Evolutionary conservation across 1,284 basidiomycete genomes (phyloP).

Genomic region (Ustilago curta): DNA sequence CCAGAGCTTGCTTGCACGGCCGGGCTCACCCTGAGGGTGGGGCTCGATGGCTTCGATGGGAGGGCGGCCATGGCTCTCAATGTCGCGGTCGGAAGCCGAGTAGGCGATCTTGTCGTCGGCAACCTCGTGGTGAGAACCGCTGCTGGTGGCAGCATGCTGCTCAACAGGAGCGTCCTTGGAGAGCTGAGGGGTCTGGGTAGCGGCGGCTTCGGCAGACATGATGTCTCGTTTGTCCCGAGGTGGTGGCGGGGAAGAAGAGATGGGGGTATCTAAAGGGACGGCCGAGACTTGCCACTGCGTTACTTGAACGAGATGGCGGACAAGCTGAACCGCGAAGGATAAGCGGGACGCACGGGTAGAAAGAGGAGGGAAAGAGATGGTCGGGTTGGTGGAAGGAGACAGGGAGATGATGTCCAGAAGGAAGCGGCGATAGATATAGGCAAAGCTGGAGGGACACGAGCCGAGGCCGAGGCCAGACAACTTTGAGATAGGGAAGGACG

Average conservation of each 20-base stretch:
- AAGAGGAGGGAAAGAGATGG: slow-evolving; percentile 5
- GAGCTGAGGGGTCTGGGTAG: slow-evolving; percentile 35
- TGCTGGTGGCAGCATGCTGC: slow-evolving; percentile 26
- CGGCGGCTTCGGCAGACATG: slow-evolving; percentile 29
- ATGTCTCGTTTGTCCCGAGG: neutral
- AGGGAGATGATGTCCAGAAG: neutral
- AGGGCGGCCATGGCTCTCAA: slow-evolving; percentile 44
- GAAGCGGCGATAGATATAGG: slow-evolving; percentile 32
- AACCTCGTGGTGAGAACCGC: slow-evolving; percentile 40
- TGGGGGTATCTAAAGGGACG: slow-evolving; percentile 1
- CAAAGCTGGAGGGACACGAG: slow-evolving; percentile 1
- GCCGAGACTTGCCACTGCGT: slow-evolving; percentile 4
- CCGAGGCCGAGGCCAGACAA: neutral
- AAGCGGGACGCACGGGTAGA: slow-evolving; percentile 14
- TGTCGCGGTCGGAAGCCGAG: slow-evolving; percentile 46
- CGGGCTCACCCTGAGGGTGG: slow-evolving; percentile 51
- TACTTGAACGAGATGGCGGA: neutral
- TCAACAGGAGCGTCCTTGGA: slow-evolving; percentile 31
- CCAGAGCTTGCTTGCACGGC: slow-evolving; percentile 40
- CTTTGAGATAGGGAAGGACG: slow-evolving; percentile 8
- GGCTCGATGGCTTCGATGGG: slow-evolving; percentile 42
- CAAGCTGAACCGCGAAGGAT: slow-evolving; percentile 12
- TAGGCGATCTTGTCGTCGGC: slow-evolving; percentile 51
- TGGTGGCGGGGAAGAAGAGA: slow-evolving; percentile 1
- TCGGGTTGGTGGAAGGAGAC: slow-evolving; percentile 3